Percentiles rank a stretch among this genome's conserved stretches.
These are phyloP conservation scores for Sporothrix protearum DNA, from an alignment of 2,329 filamentous ascomycete genomes.

Conservation along the genomic window DNA sequence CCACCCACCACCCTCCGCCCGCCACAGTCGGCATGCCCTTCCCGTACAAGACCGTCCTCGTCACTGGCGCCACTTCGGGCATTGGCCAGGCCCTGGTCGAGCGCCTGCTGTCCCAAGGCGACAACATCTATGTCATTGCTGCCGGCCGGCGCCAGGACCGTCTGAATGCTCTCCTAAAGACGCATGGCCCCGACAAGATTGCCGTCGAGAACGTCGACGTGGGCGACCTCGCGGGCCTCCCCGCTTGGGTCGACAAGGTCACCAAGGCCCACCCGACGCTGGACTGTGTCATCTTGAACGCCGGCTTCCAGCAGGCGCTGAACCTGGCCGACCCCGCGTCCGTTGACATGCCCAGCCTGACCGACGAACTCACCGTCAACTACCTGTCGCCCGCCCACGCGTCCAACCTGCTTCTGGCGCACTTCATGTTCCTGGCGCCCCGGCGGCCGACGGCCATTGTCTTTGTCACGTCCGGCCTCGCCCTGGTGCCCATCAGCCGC, in stretches of 20 bases:
- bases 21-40: constrained; percentile 45
- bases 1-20: neutral
- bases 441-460: constrained; percentile 26
- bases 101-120: constrained; percentile 41
- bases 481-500: constrained; percentile 45
- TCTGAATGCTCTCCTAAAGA: constrained; percentile 46
- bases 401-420: constrained; percentile 29
- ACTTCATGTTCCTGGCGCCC: constrained; percentile 38
- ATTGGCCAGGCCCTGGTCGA: constrained; percentile 50
- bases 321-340: constrained; percentile 44
- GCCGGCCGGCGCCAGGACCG: constrained; percentile 50
- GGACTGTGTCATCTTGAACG: constrained; percentile 56
- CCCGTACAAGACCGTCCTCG: constrained; percentile 52
- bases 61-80: constrained; percentile 54
- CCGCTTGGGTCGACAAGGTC: constrained; percentile 42
- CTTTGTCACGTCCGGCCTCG: constrained; percentile 36
- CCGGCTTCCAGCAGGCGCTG: constrained; percentile 50
- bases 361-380: constrained; percentile 30
- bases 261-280: constrained; percentile 45
- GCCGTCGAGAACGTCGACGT: constrained; percentile 46
- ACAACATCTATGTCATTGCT: constrained; percentile 48
- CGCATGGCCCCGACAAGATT: constrained; percentile 43
- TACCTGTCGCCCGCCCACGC: constrained; percentile 30
- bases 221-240: constrained; percentile 41
- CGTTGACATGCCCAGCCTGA: constrained; percentile 37